These are phyloP conservation scores for Naematelia aurantialba DNA, from an alignment of 768 basidiomycete species.

Conservation along the genomic window DNA sequence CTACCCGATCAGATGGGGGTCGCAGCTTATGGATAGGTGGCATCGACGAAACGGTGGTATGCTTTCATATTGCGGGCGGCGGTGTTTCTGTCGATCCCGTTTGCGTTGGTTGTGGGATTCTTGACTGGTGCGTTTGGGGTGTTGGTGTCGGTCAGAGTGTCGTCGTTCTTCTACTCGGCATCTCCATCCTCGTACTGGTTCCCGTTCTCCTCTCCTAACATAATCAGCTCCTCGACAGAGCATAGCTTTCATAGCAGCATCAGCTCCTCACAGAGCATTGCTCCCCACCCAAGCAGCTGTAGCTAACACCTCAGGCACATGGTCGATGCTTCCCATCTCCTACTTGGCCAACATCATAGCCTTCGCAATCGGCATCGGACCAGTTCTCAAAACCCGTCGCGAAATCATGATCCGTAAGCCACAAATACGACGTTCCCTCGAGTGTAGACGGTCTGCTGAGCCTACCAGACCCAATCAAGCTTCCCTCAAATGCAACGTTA, in stretches of 20 bases:
- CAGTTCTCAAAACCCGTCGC: slow-evolving; percentile 21
- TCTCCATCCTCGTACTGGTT: too few relatives aligned
- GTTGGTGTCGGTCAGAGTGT: too few relatives aligned
- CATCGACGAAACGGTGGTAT: slow-evolving; percentile 8
- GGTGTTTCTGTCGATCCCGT: slow-evolving; percentile 1
- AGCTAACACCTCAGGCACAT: neutral
- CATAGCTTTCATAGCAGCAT: too few relatives aligned
- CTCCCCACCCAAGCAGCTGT: neutral
- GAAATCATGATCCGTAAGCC: slow-evolving; percentile 27
- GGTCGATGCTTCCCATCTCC: neutral
- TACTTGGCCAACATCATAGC: slow-evolving; percentile 7
- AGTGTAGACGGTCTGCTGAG: neutral
- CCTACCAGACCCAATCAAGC: slow-evolving; percentile 17
- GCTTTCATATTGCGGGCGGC: slow-evolving; percentile 12
- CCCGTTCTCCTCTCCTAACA: too few relatives aligned
- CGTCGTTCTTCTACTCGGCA: too few relatives aligned
- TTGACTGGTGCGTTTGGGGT: neutral
- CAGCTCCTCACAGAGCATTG: neutral
- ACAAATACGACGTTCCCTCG: neutral
- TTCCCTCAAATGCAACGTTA: slow-evolving; percentile 9
- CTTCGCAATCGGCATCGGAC: slow-evolving; percentile 15
- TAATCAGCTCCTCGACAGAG: too few relatives aligned
- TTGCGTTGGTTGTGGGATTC: neutral
- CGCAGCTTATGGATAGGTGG: slow-evolving; percentile 18
- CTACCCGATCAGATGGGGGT: slow-evolving; percentile 8